Percentiles rank a stretch among this genome's conserved stretches.
phyloP scores from a whole-genome alignment of 306 rosid species.

The Pterocarpus macrocarpus region DNA sequence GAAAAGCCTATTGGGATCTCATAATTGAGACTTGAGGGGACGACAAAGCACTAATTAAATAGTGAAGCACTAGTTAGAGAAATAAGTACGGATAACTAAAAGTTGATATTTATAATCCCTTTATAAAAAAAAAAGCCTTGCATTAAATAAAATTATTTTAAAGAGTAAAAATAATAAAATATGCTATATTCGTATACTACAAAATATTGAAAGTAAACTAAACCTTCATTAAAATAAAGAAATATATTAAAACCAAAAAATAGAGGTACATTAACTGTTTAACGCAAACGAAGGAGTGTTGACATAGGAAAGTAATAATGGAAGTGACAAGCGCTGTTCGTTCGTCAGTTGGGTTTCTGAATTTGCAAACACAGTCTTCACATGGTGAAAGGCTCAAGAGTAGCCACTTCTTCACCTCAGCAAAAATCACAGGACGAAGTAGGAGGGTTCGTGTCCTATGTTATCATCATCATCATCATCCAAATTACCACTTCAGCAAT shows the following conservation, averaged over 20 bases:
- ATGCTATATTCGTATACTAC: too few species aligned
- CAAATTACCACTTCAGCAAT: slow-evolving; percentile 22
- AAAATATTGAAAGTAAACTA: too few species aligned
- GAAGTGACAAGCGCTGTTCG: slow-evolving; percentile 42
- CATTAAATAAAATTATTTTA: too few species aligned
- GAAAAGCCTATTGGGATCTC: too few species aligned
- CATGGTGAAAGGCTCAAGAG: slow-evolving; percentile 13
- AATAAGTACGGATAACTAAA: too few species aligned
- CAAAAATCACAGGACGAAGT: not conserved
- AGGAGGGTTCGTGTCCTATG: not conserved
- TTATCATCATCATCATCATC: slow-evolving; percentile 11
- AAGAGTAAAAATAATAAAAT: too few species aligned
- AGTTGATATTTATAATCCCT: too few species aligned
- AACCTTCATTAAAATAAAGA: too few species aligned
- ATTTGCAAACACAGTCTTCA: slow-evolving; percentile 34
- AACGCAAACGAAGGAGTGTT: not conserved
- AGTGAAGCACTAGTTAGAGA: too few species aligned
- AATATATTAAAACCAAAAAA: not conserved
- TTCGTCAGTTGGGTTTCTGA: slow-evolving; percentile 37
- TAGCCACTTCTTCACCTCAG: slow-evolving; percentile 31
- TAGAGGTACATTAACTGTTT: not conserved
- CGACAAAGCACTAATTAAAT: too few species aligned
- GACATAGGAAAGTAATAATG: slow-evolving; percentile 18
- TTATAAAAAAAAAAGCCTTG: too few species aligned
- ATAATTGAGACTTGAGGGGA: too few species aligned